Evolutionary conservation across 768 basidiomycete species (phyloP).

Genomic region (Leucosporidium scottii): DNA sequence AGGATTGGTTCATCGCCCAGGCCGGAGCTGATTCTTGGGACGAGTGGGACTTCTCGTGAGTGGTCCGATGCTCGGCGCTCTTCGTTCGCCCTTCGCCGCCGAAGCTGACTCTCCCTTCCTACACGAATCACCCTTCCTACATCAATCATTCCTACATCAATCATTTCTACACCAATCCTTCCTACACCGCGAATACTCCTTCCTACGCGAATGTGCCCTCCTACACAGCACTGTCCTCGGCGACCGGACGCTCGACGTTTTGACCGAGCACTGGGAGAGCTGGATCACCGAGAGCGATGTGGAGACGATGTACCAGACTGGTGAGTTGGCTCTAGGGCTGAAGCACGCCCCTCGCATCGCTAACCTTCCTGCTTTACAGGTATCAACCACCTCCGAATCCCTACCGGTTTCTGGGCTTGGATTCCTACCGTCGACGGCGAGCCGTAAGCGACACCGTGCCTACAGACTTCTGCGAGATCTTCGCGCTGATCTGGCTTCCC

Average conservation of each 20-base stretch:
- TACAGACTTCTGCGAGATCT: background rate
- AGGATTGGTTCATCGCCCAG: slow-evolving; percentile 6
- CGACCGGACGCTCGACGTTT: slow-evolving; percentile 14
- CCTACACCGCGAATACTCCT: too few relatives aligned
- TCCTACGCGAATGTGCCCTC: too few relatives aligned
- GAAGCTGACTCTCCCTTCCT: background rate
- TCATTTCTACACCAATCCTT: too few relatives aligned
- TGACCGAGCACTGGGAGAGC: slow-evolving; percentile 41
- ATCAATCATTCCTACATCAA: too few relatives aligned
- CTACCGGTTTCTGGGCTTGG: slow-evolving; percentile 37
- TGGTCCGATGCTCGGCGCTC: background rate
- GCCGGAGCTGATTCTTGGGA: background rate
- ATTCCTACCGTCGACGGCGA: slow-evolving; percentile 26
- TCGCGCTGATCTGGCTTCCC: background rate
- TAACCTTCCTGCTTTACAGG: background rate
- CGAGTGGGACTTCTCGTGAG: background rate
- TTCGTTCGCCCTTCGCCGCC: background rate
- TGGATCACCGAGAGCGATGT: slow-evolving; percentile 45
- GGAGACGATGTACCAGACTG: slow-evolving; percentile 28
- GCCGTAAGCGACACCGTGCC: slow-evolving; percentile 2
- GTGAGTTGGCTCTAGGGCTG: too few relatives aligned
- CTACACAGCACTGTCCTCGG: background rate
- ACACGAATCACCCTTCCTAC: too few relatives aligned
- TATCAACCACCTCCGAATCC: slow-evolving; percentile 32
- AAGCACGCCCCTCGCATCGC: background rate